Percentiles rank a stretch among this genome's conserved stretches.
Conservation (phyloP, 2,329 filamentous ascomycete species). For the Exserohilum rostratum region DNA sequence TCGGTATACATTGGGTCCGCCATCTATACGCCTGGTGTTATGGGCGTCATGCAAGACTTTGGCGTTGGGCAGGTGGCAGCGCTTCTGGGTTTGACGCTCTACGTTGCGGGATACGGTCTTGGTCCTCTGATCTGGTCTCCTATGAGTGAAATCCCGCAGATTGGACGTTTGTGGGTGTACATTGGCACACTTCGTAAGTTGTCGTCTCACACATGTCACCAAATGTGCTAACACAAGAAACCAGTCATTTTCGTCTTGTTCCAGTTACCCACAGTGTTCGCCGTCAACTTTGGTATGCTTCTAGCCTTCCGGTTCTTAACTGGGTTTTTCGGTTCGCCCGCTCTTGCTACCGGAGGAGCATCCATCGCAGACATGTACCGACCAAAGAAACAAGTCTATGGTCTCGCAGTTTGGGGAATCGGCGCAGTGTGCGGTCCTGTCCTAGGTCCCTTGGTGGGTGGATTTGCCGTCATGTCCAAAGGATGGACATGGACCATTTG, state of each 20-base stretch:
- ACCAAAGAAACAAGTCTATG: conserved; percentile 49
- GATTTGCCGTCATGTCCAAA: conserved; percentile 47
- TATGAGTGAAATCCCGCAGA: conserved; percentile 55
- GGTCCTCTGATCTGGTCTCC: conserved; percentile 49
- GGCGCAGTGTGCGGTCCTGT: conserved; percentile 51
- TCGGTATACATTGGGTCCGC: conserved; percentile 59
- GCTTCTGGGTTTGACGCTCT: conserved; percentile 52
- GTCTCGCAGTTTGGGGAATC: conserved; percentile 50
- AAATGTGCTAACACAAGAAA: not conserved
- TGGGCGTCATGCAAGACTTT: conserved; percentile 59
- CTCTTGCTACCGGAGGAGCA: conserved; percentile 55
- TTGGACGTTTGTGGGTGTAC: conserved; percentile 52
- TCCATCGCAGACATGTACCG: conserved; percentile 55
- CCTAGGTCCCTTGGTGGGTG: conserved; percentile 52
- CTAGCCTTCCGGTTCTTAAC: conserved; percentile 59
- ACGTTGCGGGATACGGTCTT: conserved; percentile 39
- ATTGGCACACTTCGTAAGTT: conserved; percentile 26
- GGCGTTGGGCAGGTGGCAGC: conserved; percentile 57
- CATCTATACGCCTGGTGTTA: conserved; percentile 55
- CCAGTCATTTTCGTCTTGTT: conserved; percentile 55
- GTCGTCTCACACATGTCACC: no score
- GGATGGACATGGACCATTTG: conserved; percentile 53
- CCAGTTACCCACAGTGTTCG: conserved; percentile 54
- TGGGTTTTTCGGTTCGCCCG: conserved; percentile 56
- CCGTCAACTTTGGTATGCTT: conserved; percentile 58